A percentile compares a stretch with the other conserved stretches of the same genome.
phyloP scores from a whole-genome alignment of 441 rosid species.

The Hura crepitans region DNA sequence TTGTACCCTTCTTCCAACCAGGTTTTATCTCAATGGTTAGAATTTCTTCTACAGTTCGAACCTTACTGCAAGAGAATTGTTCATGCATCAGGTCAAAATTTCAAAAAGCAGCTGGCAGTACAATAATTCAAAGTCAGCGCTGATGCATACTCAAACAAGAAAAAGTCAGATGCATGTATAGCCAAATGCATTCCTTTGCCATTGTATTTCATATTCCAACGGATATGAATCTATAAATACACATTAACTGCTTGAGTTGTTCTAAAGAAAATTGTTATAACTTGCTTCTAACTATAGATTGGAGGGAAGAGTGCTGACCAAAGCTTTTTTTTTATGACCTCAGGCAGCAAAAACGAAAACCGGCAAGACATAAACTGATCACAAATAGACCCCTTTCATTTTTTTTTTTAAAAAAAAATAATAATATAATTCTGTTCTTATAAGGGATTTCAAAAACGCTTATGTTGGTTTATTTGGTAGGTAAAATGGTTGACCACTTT shows the following conservation, averaged over 20 bases:
- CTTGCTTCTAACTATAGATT: not conserved
- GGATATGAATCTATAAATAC: not conserved
- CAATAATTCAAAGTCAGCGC: slow-evolving; percentile 4
- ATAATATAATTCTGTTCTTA: not conserved
- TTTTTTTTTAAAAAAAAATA: not conserved
- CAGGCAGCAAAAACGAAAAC: not conserved
- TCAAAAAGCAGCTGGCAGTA: slow-evolving; percentile 2
- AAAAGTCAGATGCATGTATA: slow-evolving; percentile 1
- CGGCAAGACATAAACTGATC: not conserved
- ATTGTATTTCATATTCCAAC: not conserved
- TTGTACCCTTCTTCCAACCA: slow-evolving; percentile 97
- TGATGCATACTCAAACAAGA: no score
- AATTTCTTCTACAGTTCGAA: slow-evolving; percentile 60
- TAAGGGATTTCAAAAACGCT: not conserved
- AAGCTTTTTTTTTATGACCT: not conserved
- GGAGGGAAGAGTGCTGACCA: not conserved
- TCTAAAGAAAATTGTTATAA: not conserved
- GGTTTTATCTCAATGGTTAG: slow-evolving; percentile 79
- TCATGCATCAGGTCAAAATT: slow-evolving; percentile 14
- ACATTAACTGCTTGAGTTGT: not conserved
- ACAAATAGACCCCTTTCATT: not conserved
- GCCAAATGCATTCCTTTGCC: not conserved
- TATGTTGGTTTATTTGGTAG: not conserved
- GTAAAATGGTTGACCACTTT: not conserved
- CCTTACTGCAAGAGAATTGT: slow-evolving; percentile 44